Evolutionary conservation across 352 stramenopile species (phyloP), one percentile per base, ranked within the genome.

Genomic region (Paralagenidium karlingii): DNA sequence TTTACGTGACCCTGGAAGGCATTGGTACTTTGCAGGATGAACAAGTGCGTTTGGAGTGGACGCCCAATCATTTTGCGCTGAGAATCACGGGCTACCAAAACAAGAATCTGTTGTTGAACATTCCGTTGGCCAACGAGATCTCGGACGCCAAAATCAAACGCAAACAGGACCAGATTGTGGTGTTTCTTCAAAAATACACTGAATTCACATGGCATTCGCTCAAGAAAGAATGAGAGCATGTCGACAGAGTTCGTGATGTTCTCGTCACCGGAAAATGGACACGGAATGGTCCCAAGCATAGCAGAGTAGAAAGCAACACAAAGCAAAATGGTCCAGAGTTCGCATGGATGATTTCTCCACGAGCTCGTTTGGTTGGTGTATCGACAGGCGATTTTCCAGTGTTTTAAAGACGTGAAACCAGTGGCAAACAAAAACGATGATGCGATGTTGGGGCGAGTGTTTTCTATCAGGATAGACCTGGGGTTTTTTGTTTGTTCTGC

Each of bases 81-180:
- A 63, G 59, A 43, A 68, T 91, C 40, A 60, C 63, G 21, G 55
- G 76, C 34, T 77, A 62, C 36, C 42, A 89, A 11, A 68, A 69
- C 40, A 82, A 85, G 61, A 85, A 70, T 13, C 66, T 71, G 16
- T 43, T 85, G 43, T 54, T 91, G 28, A 47, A 53, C 39, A 56
- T 89, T 40, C 36, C 56, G 20, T 67, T 91, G 8, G 74, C 86
- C 53, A 75, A 89, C 25, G 70, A 84, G 43, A 85, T 91, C 49
- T 71, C 62, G 44, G 70, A 82, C 40, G 47, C 30, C 15, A 75
- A 74, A 45, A 82, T 55, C 9, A 87, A 83, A 46, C 73, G 74
- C 36, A 87, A 87, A 46, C 58, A 82, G 44, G 63, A 89, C 49
- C 73, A 86, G 52, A 59, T 91, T 43, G 71, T 89, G 40, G 49